Base-by-base conservation (phyloP, 257 asterid species). In the Solanum gandarillasii region DNA sequence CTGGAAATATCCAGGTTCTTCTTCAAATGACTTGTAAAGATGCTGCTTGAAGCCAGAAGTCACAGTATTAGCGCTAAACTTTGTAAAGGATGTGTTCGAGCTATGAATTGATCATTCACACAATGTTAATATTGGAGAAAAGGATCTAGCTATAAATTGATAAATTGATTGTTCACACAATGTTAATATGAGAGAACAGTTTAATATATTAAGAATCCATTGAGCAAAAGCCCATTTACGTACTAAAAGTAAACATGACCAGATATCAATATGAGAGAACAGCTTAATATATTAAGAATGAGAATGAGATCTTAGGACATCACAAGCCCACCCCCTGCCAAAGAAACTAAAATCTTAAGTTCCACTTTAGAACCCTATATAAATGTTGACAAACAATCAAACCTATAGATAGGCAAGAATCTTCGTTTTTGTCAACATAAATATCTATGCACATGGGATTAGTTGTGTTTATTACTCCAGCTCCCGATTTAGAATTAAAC, bases 1-100 rank as follows among this genome's bases (percentile, higher is more conserved):
- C 90, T 96, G 96, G 68, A 97, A 89, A 90, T 90, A 93, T 31
- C 98, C 96, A 76, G 87, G 87, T 89, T 95, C 99, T 92, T 96
- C 98, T 93, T 92, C 90, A 89, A 97, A 96, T 76, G 99, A 97
- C 87, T 91, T 87, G 90, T 95, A 97, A 88, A 97, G 98, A 84
- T 92, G 92, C 99, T 97, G 98, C 94, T 91, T 31, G 92, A 79
- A 89, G 74, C 35, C 83, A 87, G 91, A 79, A 89, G 48, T 43
- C 86, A 86, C 12, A 36, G 65, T 34, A 52, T 58, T 62, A 90
- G 87, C 31, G 67, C 55, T 87, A 32, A 46, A 72, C 43, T 21
- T 58, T 46, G 70, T 86, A 34, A 52, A 86, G 67, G 67, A 20
- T 20, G 67, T 20, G 65, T 55, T 55, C 65, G n/a, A 55, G 65